Base-by-base conservation (phyloP, 768 basidiomycete species). In the Ramaria sp. region DNA sequence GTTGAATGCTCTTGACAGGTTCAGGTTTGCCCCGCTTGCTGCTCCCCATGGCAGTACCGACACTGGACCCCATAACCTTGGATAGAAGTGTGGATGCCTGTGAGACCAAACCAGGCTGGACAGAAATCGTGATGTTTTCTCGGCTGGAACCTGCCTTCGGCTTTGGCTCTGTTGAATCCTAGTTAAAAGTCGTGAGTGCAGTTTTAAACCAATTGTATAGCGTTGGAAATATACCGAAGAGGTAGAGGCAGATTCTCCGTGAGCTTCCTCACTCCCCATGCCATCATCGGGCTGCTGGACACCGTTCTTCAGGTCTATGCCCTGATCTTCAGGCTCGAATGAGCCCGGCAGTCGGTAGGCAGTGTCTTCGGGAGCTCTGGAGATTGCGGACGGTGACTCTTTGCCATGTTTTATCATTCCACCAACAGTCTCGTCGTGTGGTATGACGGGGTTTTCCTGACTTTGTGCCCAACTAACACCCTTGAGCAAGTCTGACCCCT, bases 1-100 rank as follows among this genome's bases (percentile, higher is more conserved):
- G 77, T 65, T 90, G 87, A 30, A 92, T 66, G 49, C 84, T 88
- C 73, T 91, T 92, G 42, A 90, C 80, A 1, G 61, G 67, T 64
- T 89, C 86, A 7, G 81, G 74, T 63, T 86, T 86, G 43, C 67
- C 74, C 66, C 88, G 91, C 73, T 87, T 91, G 59, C 75, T 73
- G 7, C 76, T 77, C 7, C 86, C 82, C 54, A 89, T 72, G 57
- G 87, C 79, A 59, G 73, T 86, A 61, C 72, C 82, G 46, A 88
- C 72, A 43, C 53, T 31, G 12, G 57, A 60, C 31, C 59, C 63
- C 48, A 59, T 51, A 42, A 61, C 52, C 39, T 57, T 57, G 4
- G 55, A 57, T 34, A 57, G 33, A 15, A 88, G 71, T 62, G 82
- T 87, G 17, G 80, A 80, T 5, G 89, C 84, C 62, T 86, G 82